Evolutionary conservation across 148 eudicot species (phyloP), one percentile per base, ranked within the genome.

Genomic region (Rhododendron henanense): DNA sequence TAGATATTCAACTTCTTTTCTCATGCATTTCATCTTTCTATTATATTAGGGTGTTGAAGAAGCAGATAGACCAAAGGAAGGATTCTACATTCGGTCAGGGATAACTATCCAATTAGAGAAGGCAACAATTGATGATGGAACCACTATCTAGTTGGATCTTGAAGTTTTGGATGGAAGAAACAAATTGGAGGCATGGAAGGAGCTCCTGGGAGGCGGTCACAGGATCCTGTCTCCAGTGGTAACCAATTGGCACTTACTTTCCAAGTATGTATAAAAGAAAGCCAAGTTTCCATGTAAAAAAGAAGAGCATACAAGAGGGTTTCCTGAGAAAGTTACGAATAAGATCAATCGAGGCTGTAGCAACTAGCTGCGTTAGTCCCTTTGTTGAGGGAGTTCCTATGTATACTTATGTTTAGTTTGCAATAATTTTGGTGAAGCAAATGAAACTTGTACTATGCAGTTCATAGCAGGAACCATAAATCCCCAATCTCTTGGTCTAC

Each of bases 11-110:
- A 33, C 33, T 33, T 33, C 1, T 33, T 33, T 33, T 33, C 33
- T 33, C 33, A 33, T 33, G 33, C 33, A 33, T 33, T 33, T 33
- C 33, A 33, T 33, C 33, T 33, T 33, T 33, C 33, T 33, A 1
- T 33, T 33, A 33, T 33, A 33, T 33, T 33, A 33, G 33, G 33
- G 33, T 33, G 33, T 33, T 33, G 33, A 33, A 33, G 33, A 33
- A 33, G 33, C 33, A 33, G 33, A 33, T 33, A 33, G 33, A 33
- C 33, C 33, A 33, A 33, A 93, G 61, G 91, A 95, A 84, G 99
- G 99, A 76, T 95, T 97, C 87, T 94, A 97, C 89, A 97, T 97
- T 81, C 92, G 99, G 51, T 93, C 94, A 31, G 98, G 99, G 74
- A 94, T 97, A 88, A 94, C 95, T 3, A 87, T 97, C 57, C 86